Conservation (phyloP, 140 eudicot genomes). For the Erigeron philadelphicus region DNA sequence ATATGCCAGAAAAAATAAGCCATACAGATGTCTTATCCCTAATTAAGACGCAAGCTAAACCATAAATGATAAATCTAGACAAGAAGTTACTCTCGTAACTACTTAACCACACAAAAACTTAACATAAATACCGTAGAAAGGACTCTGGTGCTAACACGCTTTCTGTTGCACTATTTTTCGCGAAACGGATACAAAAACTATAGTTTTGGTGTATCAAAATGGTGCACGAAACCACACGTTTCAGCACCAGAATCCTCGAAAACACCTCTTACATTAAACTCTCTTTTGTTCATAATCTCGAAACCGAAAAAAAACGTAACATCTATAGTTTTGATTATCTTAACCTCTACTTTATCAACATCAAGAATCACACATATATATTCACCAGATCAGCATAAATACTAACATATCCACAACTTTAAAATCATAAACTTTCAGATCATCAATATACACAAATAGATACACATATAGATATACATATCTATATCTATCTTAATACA, state of each 20-base stretch:
- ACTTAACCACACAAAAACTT: no score
- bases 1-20: not conserved
- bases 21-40: not conserved
- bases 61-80: not conserved
- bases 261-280: no score
- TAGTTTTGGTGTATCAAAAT: no score
- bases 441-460: not conserved
- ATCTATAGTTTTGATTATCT: not conserved
- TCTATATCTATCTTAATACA: not conserved
- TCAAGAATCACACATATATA: constrained; percentile 14
- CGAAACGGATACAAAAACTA: no score
- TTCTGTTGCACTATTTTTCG: no score
- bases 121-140: no score
- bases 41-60: constrained; percentile 6
- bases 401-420: not conserved
- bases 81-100: no score
- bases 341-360: constrained; percentile 10
- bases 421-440: not conserved
- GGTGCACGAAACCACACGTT: no score
- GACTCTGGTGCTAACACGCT: no score
- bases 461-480: not conserved
- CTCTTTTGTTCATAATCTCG: no score
- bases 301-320: no score
- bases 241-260: no score
- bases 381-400: constrained; percentile 4